Evolutionary conservation across 106 monocot genomes (phyloP).

Genomic region (Amphibolis antarctica): DNA sequence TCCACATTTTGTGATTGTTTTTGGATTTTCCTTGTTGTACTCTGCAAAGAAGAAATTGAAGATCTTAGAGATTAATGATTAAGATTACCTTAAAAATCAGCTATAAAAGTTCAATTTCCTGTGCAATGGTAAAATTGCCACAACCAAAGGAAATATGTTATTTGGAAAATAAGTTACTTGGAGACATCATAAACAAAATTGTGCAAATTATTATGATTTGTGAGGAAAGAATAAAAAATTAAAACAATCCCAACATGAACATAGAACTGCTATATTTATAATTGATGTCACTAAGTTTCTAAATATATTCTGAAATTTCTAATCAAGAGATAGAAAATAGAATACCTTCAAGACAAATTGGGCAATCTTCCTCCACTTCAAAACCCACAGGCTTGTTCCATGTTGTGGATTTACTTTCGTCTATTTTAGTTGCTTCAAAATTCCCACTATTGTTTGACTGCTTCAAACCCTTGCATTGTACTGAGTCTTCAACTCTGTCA

Average conservation of each 20-base stretch:
- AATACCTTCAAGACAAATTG: constrained; percentile 91
- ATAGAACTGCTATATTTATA: no score
- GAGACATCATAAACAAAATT: no score
- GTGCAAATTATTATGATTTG: no score
- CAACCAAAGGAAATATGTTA: no score
- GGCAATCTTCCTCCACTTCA: constrained; percentile 82
- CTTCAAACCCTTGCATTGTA: constrained; percentile 20
- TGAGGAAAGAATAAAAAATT: no score
- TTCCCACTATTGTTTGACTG: constrained; percentile 29
- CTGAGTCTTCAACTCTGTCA: constrained; percentile 17
- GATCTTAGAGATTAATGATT: not conserved
- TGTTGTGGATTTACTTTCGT: constrained; percentile 28
- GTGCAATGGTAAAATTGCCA: no score
- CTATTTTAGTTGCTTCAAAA: constrained; percentile 12
- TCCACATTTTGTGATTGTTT: constrained; percentile 46
- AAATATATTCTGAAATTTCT: not conserved
- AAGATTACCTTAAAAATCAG: not conserved
- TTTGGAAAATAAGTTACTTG: no score
- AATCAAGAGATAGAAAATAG: not conserved
- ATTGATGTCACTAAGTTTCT: no score
- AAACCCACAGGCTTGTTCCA: constrained; percentile 11
- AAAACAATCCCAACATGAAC: no score
- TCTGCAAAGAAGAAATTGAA: constrained; percentile 25
- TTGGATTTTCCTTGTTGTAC: constrained; percentile 55
- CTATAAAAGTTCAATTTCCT: no score